Evolutionary conservation across 1,139 yeast genomes (phyloP), one percentile per base, ranked within the genome.

Genomic region (Suhomyces choctaworum): DNA sequence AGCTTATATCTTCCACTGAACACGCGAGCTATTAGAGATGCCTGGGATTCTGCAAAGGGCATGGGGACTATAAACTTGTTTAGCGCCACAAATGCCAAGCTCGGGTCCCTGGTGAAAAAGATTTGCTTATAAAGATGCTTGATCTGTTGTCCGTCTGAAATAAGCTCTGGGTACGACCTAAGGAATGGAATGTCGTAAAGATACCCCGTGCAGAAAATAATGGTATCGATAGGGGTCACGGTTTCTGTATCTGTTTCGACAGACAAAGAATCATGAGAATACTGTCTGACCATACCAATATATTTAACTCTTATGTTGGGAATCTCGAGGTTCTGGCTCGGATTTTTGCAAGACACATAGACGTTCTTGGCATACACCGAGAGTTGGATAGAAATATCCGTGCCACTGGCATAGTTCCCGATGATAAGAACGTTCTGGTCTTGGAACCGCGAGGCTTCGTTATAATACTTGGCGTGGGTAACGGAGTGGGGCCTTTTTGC

Each of bases 131-230:
- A 70, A 10, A 74, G 30, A 29, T 62, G 49, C 25, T 61, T 51
- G 12, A 71, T 51, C 27, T 54, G 60, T 4, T 42, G 34, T 9
- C 74, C 73, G 35, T 62, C 60, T 9, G 61, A 52, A 16, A 61
- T 44, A 5, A 61, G 39, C 7, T 54, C 35, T 16, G 53, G 46
- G 36, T 64, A 60, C 8, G 59, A 47, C 34, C 60, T 55, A 34
- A 73, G 52, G 40, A 73, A 73, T 5, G 77, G 76, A 22, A 69
- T 41, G 33, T 58, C 57, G 48, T 70, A 71, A 17, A 67, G 51
- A 46, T 72, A 73, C 4, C 79, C 80, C 2, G 79, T 74, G 49
- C 78, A 73, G 44, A 68, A 71, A 4, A 74, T 53, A 2, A 74
- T 51, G 3, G 34, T 33, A 46, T 73, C 78, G 25, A 73, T 61